Evolutionary conservation across 805 yeast species (phyloP).

Genomic region (Wilhelminamyces savonicus): DNA sequence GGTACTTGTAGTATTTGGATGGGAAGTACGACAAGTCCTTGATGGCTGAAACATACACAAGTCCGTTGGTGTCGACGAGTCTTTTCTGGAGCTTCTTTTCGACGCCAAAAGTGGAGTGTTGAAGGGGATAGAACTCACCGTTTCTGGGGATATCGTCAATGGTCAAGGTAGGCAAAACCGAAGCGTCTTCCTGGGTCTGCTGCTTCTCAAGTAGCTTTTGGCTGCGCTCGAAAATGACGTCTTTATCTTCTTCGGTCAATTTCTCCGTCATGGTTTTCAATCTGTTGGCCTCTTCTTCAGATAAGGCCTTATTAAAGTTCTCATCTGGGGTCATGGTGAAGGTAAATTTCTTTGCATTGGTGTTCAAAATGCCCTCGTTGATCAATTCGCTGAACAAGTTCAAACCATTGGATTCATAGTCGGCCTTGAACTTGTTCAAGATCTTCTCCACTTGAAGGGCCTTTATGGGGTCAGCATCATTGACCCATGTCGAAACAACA

Average conservation of each 20-base stretch:
- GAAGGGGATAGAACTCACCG: slow-evolving; percentile 34
- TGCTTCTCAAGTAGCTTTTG: slow-evolving; percentile 55
- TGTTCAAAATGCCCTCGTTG: slow-evolving; percentile 41
- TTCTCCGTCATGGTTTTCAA: slow-evolving; percentile 36
- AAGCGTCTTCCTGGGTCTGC: slow-evolving; percentile 61
- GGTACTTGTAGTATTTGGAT: slow-evolving; percentile 52
- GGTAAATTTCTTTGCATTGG: slow-evolving; percentile 49
- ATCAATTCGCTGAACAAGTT: slow-evolving; percentile 56
- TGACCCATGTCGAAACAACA: slow-evolving; percentile 80
- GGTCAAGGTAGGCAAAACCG: slow-evolving; percentile 73
- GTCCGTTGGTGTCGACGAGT: slow-evolving; percentile 70
- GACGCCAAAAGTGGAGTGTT: slow-evolving; percentile 19
- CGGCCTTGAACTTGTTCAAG: slow-evolving; percentile 54
- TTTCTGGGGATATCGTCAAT: slow-evolving; percentile 64
- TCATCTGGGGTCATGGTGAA: slow-evolving; percentile 73
- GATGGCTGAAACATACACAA: slow-evolving; percentile 68
- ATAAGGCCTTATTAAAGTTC: slow-evolving; percentile 44
- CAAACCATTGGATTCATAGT: slow-evolving; percentile 45
- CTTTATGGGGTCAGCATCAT: slow-evolving; percentile 70
- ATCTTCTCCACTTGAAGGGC: slow-evolving; percentile 59
- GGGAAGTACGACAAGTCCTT: slow-evolving; percentile 60
- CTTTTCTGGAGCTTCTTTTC: slow-evolving; percentile 39
- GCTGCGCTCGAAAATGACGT: slow-evolving; percentile 56
- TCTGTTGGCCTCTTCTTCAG: slow-evolving; percentile 51
- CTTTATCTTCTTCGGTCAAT: slow-evolving; percentile 51